These are phyloP conservation scores for Gliomastix tumulicola DNA, from an alignment of 2,329 filamentous ascomycete genomes.

Conservation along the genomic window DNA sequence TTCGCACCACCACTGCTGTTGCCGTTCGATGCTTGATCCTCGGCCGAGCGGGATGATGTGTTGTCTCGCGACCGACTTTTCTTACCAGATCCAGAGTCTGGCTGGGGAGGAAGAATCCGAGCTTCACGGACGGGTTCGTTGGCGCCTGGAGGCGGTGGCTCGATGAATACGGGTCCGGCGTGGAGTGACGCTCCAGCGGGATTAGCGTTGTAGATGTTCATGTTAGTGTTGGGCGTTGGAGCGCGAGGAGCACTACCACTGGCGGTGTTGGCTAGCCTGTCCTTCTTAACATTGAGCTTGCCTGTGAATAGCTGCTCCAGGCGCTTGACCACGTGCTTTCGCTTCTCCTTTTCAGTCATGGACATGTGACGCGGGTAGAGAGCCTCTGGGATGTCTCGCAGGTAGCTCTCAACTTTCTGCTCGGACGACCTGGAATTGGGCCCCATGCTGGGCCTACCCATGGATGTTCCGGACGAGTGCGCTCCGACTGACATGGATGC, in stretches of 20 bases:
- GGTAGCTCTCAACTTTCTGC: constrained; percentile 60
- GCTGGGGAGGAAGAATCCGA: constrained; percentile 30
- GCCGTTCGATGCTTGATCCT: constrained; percentile 33
- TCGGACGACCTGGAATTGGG: constrained; percentile 35
- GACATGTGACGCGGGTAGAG: constrained; percentile 53
- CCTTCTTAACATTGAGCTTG: too few relatives aligned
- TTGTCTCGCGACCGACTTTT: constrained; percentile 35
- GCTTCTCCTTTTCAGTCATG: constrained; percentile 68
- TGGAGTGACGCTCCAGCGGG: too few relatives aligned
- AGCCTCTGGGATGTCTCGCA: constrained; percentile 66
- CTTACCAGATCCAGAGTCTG: constrained; percentile 21
- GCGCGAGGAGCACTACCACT: constrained; percentile 29
- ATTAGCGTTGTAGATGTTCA: constrained; percentile 1
- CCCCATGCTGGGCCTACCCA: constrained; percentile 25
- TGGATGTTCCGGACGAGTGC: constrained; percentile 32
- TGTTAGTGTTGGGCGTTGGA: constrained; percentile 24
- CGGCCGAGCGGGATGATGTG: constrained; percentile 40
- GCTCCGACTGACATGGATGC: constrained; percentile 57
- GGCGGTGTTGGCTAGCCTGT: too few relatives aligned
- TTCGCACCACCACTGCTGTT: constrained; percentile 24
- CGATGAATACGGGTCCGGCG: too few relatives aligned
- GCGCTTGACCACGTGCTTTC: constrained; percentile 68
- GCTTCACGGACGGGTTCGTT: constrained; percentile 39
- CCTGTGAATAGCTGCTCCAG: constrained; percentile 80
- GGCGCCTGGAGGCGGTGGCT: neutral